Evolutionary conservation across 192 early-diverging fungal genomes (phyloP), one percentile per base, ranked within the genome.

Genomic region (Lunasporangiospora selenospora): DNA sequence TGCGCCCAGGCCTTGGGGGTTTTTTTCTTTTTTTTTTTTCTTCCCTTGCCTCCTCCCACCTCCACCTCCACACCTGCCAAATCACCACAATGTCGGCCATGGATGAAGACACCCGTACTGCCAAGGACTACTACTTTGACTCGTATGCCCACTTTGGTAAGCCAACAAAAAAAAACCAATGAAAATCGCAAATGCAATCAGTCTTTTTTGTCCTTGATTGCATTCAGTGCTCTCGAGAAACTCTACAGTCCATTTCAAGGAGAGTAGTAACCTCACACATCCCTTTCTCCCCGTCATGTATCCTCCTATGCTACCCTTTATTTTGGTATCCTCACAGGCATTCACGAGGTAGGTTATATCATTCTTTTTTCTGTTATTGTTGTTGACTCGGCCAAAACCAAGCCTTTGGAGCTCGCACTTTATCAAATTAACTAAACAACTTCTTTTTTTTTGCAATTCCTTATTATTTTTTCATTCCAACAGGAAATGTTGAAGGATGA

Each of bases 91-190:
- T 62, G 59, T 62, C 69, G 46, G 66, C 60, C 49, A 73, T 73
- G 69, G 69, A 73, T 63, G 69, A 73, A 50, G 69, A 73, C 55
- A 63, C 69, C 18, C 69, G 53, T 53, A 80, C 78, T 27, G 75
- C 73, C 43, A 80, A 80, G 59, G 78, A 96, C 80, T 98, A 98
- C 81, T 99, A 99, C 91, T 99, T 99, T 85, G 97, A 99, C 85
- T 98, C 96, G 44, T 99, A 98, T 83, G 94, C 97, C 38, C 96
- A 98, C 88, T 98, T 96, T 82, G 93, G 93, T 88, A 83, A 75
- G 80, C 6, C 34, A 13, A 34, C 26, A 15, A 2, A 44, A 18
- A 58, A 38, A 53, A 34, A 44, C 48, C 38, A 51, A 57, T 56
- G 76, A 71, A n/a, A n/a, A n/a, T n/a, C n/a, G n/a, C n/a, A n/a